Evolutionary conservation across 139 green algal genomes (phyloP).

Genomic region (Coelastrella sp.): DNA sequence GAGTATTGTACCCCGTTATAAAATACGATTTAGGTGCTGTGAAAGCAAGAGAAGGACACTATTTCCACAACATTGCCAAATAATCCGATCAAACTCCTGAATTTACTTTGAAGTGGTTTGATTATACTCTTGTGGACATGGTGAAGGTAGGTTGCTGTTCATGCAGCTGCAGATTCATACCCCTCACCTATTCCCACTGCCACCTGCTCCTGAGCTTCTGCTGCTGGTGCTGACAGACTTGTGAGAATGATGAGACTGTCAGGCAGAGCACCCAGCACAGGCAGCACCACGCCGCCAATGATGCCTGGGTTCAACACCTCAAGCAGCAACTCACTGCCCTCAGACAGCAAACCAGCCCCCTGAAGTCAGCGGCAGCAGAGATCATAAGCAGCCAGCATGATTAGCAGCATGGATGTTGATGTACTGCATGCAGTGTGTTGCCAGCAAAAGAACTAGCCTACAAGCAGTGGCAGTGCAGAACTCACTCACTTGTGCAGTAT

Average conservation of each 20-base stretch:
- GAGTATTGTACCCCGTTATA: background rate
- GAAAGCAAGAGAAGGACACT: too few species aligned
- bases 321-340: conserved; percentile 79
- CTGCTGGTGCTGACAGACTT: conserved; percentile 41
- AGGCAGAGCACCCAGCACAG: conserved; percentile 70
- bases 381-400: background rate
- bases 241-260: conserved; percentile 70
- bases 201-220: conserved; percentile 58
- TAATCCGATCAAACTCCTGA: background rate
- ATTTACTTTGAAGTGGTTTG: background rate
- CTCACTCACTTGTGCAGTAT: background rate
- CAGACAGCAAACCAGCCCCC: conserved; percentile 68
- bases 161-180: too few species aligned
- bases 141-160: background rate
- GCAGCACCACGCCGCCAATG: conserved; percentile 65
- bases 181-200: conserved; percentile 51
- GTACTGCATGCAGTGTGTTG: background rate
- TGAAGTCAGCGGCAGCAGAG: conserved; percentile 56
- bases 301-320: conserved; percentile 73
- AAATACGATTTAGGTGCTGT: background rate
- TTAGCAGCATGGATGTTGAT: background rate
- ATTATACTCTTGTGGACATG: background rate
- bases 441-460: background rate
- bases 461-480: background rate
- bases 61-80: too few species aligned